phyloP scores from a whole-genome alignment of 768 basidiomycete species.

The Hericium erinaceus region DNA sequence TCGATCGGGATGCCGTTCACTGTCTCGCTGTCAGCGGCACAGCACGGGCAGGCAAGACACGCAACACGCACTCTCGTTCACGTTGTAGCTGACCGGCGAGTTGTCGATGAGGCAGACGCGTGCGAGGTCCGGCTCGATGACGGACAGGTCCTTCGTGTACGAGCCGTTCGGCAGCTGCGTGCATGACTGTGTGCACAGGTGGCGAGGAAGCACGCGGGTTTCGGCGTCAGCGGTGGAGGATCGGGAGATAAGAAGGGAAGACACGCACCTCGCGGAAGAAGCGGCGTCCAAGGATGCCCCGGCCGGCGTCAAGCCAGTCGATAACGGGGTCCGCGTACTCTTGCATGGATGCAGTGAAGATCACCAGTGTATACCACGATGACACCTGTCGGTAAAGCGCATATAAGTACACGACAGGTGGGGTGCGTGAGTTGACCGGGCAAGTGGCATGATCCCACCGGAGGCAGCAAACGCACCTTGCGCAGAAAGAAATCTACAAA shows the following conservation, averaged over 20 bases:
- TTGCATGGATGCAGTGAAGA: conserved; percentile 98
- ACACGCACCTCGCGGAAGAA: conserved; percentile 83
- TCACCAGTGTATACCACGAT: conserved; percentile 96
- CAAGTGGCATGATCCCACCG: background rate
- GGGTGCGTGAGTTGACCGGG: too few relatives aligned
- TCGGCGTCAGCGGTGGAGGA: background rate
- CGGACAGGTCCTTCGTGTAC: conserved; percentile 86
- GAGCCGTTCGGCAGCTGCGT: conserved; percentile 87
- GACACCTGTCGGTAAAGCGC: conserved; percentile 60
- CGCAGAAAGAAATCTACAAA: conserved; percentile 93
- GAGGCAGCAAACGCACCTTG: conserved; percentile 43
- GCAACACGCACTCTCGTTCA: conserved; percentile 71
- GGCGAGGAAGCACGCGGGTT: background rate
- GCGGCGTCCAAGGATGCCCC: conserved; percentile 81
- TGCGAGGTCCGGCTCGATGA: conserved; percentile 86
- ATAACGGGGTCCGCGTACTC: conserved; percentile 99
- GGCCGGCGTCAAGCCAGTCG: conserved; percentile 95
- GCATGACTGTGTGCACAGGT: conserved; percentile 56
- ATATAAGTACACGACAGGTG: background rate
- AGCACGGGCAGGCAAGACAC: conserved; percentile 13
- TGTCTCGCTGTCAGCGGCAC: conserved; percentile 23
- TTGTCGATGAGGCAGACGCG: conserved; percentile 94
- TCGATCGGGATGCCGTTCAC: conserved; percentile 99
- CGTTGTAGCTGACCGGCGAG: conserved; percentile 84
- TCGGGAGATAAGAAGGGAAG: background rate